Evolutionary conservation across 2,329 filamentous ascomycete species (phyloP).

Genomic region (Chrysosporium keratinophilum): DNA sequence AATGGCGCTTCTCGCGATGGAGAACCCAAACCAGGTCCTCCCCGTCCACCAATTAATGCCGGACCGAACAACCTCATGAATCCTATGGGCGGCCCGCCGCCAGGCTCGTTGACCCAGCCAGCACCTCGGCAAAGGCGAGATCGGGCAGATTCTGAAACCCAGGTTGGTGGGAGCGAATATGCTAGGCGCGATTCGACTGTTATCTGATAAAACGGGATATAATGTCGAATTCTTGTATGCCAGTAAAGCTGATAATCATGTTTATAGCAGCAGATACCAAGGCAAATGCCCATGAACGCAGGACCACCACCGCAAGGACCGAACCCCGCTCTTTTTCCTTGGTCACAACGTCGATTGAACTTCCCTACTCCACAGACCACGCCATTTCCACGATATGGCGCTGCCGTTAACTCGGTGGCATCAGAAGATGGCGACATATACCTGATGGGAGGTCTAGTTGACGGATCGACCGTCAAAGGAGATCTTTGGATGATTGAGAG

Average conservation of each 20-base stretch:
- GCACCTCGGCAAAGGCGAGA: conserved; percentile 47
- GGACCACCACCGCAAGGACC: conserved; percentile 36
- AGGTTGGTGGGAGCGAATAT: conserved; percentile 31
- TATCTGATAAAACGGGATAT: neutral
- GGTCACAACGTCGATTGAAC: conserved; percentile 81
- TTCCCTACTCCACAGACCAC: conserved; percentile 73
- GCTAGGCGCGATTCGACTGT: neutral
- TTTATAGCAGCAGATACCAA: conserved; percentile 18
- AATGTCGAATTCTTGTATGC: neutral
- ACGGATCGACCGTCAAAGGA: conserved; percentile 89
- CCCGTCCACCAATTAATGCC: conserved; percentile 51
- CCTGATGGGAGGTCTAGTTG: conserved; percentile 92
- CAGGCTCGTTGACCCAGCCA: conserved; percentile 55
- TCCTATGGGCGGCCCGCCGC: conserved; percentile 52
- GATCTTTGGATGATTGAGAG: conserved; percentile 98
- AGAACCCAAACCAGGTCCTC: conserved; percentile 43
- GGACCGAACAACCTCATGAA: conserved; percentile 50
- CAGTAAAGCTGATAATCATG: conserved; percentile 12
- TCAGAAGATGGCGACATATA: conserved; percentile 98
- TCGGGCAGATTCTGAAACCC: conserved; percentile 45
- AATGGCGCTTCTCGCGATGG: conserved; percentile 38
- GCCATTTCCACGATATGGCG: conserved; percentile 92
- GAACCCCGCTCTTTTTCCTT: conserved; percentile 81
- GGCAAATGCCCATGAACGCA: conserved; percentile 47
- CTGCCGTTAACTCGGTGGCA: conserved; percentile 81